Evolutionary conservation across 345 rosid species (phyloP).

Genomic region (Populus euphratica): DNA sequence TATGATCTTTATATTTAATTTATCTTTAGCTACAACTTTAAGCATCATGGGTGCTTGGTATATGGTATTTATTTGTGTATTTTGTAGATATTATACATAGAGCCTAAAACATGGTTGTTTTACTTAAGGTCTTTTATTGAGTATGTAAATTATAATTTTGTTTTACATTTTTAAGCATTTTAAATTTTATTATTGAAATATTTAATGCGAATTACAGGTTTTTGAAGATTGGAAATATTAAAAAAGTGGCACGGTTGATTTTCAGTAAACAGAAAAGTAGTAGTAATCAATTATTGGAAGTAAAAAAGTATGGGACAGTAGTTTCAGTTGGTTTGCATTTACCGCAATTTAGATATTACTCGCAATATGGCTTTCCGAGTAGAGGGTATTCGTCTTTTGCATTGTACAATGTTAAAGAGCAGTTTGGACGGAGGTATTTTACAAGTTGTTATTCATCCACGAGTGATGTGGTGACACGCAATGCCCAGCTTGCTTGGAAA

Average conservation of each 20-base stretch:
- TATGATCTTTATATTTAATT: background rate
- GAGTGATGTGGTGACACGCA: conserved; percentile 38
- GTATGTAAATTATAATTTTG: background rate
- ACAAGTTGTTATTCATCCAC: conserved; percentile 43
- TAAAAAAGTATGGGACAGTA: conserved; percentile 34
- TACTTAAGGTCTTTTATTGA: background rate
- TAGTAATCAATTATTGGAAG: conserved; percentile 16
- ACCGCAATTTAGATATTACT: conserved; percentile 35
- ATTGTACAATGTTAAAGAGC: conserved; percentile 30
- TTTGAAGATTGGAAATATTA: conserved; percentile 43
- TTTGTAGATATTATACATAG: background rate
- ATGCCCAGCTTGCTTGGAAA: conserved; percentile 60
- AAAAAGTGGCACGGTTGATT: conserved; percentile 32
- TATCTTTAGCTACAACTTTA: background rate
- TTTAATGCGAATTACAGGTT: conserved; percentile 42
- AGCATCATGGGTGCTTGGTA: background rate
- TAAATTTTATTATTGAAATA: background rate
- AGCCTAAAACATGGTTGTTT: no score
- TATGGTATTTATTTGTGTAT: background rate
- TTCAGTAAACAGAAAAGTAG: conserved; percentile 24
- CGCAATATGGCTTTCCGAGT: conserved; percentile 25
- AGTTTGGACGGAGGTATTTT: conserved; percentile 14
- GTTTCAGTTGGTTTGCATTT: conserved; percentile 39
- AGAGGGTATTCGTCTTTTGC: conserved; percentile 30
- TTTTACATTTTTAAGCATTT: background rate